A percentile compares a stretch with the other conserved stretches of the same genome.
Conservation (phyloP, 768 basidiomycete species). For the Coprinopsis strossmayeri region DNA sequence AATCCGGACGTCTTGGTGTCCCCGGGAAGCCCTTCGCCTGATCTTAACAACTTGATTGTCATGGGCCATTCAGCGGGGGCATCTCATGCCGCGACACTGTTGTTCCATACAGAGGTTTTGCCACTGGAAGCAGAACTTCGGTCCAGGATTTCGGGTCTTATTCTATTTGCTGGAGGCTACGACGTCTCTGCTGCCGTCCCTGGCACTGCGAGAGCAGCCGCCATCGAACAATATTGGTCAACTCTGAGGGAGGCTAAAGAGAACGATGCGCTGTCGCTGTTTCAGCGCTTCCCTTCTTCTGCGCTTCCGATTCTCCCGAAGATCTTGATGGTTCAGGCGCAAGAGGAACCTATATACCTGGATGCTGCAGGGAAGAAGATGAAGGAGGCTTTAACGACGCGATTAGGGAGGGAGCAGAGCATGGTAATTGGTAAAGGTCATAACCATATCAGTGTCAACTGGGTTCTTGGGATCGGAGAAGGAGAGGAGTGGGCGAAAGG, state of each 20-base stretch:
- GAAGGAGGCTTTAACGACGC: conserved; percentile 29
- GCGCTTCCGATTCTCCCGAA: conserved; percentile 36
- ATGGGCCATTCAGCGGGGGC: conserved; percentile 63
- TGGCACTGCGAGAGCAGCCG: conserved; percentile 18
- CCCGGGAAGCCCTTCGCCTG: conserved; percentile 26
- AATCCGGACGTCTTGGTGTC: conserved; percentile 26
- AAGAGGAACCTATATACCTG: conserved; percentile 47
- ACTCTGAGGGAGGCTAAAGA: conserved; percentile 25
- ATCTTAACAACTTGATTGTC: conserved; percentile 37
- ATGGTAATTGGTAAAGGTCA: conserved; percentile 42
- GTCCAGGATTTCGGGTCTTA: conserved; percentile 33
- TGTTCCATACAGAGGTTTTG: conserved; percentile 32
- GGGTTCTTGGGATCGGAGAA: conserved; percentile 43
- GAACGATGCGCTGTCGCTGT: conserved; percentile 33
- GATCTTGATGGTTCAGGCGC: conserved; percentile 41
- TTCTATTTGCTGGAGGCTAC: conserved; percentile 43
- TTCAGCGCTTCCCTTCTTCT: conserved; percentile 27
- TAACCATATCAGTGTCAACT: conserved; percentile 56
- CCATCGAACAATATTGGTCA: conserved; percentile 34
- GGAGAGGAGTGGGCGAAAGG: conserved; percentile 60
- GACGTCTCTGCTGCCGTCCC: conserved; percentile 21
- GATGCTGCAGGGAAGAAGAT: conserved; percentile 30
- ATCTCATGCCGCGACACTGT: conserved; percentile 37
- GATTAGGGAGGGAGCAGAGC: conserved; percentile 23
- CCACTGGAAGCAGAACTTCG: conserved; percentile 22